Percentiles rank a stretch among this genome's conserved stretches.
Evolutionary conservation across 2,329 filamentous ascomycete genomes (phyloP).

Genomic region (Fusarium luffae): DNA sequence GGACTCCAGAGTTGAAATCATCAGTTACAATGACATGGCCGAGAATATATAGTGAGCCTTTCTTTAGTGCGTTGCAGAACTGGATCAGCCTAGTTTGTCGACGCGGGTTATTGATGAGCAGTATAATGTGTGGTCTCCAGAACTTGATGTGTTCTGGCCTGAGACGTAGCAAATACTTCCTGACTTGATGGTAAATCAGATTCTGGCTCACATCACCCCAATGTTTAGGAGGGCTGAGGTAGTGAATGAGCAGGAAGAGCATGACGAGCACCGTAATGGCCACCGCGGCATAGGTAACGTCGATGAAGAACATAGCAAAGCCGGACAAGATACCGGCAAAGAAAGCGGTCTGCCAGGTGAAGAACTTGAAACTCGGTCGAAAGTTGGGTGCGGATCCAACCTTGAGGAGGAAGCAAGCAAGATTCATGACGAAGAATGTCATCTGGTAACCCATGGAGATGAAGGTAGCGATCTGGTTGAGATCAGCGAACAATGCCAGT

Average conservation of each 20-base stretch:
- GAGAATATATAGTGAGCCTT: constrained; percentile 84
- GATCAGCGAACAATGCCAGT: constrained; percentile 81
- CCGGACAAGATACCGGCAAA: constrained; percentile 80
- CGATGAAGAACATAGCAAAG: constrained; percentile 89
- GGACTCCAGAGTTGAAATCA: constrained; percentile 81
- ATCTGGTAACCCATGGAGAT: constrained; percentile 94
- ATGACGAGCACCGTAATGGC: constrained; percentile 79
- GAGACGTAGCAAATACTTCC: constrained; percentile 86
- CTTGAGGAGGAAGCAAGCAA: constrained; percentile 87
- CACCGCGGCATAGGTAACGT: constrained; percentile 80
- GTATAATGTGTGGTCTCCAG: constrained; percentile 88
- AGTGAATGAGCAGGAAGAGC: constrained; percentile 88
- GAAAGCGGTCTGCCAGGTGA: constrained; percentile 85
- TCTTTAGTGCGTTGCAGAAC: constrained; percentile 92
- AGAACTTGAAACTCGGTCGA: constrained; percentile 87
- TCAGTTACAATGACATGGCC: constrained; percentile 89
- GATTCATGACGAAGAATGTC: constrained; percentile 89
- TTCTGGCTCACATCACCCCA: constrained; percentile 94
- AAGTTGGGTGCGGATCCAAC: constrained; percentile 91
- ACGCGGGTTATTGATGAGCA: constrained; percentile 86
- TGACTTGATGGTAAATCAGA: constrained; percentile 85
- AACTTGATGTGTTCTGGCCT: constrained; percentile 93
- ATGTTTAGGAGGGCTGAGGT: constrained; percentile 83
- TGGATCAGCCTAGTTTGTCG: constrained; percentile 85
- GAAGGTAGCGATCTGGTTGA: constrained; percentile 89